phyloP scores from a whole-genome alignment of 495 filamentous ascomycete genomes.

The Aspergillus saccharolyticus region DNA sequence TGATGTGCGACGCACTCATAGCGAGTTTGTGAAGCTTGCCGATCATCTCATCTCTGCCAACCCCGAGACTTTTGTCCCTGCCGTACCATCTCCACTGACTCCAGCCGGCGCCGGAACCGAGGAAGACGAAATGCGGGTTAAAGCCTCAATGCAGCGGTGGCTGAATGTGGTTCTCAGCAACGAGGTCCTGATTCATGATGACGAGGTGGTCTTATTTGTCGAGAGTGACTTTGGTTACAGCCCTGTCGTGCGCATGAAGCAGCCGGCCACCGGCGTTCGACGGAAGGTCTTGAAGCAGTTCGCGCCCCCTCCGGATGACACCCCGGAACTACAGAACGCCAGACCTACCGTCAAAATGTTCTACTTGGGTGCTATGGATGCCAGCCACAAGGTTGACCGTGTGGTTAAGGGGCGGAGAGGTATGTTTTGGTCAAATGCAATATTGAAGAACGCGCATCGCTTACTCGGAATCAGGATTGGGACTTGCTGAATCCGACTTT shows the following conservation, averaged over 20 bases:
- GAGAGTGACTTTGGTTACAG: slow-evolving; percentile 98
- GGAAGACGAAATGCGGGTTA: slow-evolving; percentile 88
- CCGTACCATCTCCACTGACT: slow-evolving; percentile 84
- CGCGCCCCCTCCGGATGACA: slow-evolving; percentile 95
- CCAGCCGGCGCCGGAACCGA: slow-evolving; percentile 94
- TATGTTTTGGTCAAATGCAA: slow-evolving; percentile 37
- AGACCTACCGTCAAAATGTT: slow-evolving; percentile 91
- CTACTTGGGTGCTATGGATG: slow-evolving; percentile 92
- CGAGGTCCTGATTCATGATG: slow-evolving; percentile 88
- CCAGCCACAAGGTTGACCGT: slow-evolving; percentile 89
- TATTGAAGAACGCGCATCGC: neutral
- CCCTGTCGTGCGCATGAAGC: slow-evolving; percentile 89
- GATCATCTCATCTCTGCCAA: slow-evolving; percentile 94
- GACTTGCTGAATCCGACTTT: slow-evolving; percentile 88
- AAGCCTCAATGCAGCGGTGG: slow-evolving; percentile 88
- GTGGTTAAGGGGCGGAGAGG: slow-evolving; percentile 89
- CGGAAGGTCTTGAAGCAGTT: slow-evolving; percentile 98
- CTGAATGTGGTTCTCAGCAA: slow-evolving; percentile 87
- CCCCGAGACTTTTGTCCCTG: slow-evolving; percentile 96
- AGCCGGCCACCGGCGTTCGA: slow-evolving; percentile 92
- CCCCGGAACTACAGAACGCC: slow-evolving; percentile 85
- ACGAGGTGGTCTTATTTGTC: slow-evolving; percentile 94
- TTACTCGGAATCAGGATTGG: slow-evolving; percentile 58
- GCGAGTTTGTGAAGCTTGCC: slow-evolving; percentile 90
- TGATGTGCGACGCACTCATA: slow-evolving; percentile 90